Conservation (phyloP, 1,284 basidiomycete species). For the Coniophora puteana region DNA sequence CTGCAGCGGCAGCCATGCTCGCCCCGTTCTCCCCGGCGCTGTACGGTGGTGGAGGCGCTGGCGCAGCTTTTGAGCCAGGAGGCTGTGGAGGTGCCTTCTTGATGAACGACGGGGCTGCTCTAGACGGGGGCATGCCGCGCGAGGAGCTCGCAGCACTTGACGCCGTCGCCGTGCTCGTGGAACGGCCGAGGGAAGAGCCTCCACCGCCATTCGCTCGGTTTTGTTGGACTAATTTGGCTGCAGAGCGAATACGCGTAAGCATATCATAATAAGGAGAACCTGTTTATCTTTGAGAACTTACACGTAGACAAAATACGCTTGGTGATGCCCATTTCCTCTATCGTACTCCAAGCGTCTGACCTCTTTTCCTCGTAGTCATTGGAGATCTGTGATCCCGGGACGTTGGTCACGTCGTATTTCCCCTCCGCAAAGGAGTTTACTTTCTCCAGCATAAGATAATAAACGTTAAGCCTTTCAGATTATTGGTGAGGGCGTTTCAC, state of each 20-base stretch:
- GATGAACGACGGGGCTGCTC: slow-evolving; percentile 34
- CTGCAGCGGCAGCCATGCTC: slow-evolving; percentile 34
- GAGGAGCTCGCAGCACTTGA: slow-evolving; percentile 43
- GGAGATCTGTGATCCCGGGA: slow-evolving; percentile 70
- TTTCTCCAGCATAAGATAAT: slow-evolving; percentile 92
- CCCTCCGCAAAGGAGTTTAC: slow-evolving; percentile 84
- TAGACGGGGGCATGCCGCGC: slow-evolving; percentile 31
- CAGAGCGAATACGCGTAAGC: slow-evolving; percentile 7
- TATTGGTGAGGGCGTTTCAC: slow-evolving; percentile 1
- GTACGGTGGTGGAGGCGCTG: slow-evolving; percentile 58
- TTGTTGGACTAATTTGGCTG: slow-evolving; percentile 64
- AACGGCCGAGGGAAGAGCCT: slow-evolving; percentile 34
- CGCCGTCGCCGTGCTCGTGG: slow-evolving; percentile 27
- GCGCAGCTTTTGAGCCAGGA: slow-evolving; percentile 41
- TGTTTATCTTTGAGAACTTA: slow-evolving; percentile 38
- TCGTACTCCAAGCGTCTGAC: slow-evolving; percentile 72
- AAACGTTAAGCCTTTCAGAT: slow-evolving; percentile 77
- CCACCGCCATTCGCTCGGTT: slow-evolving; percentile 37
- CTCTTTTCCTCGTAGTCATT: slow-evolving; percentile 77
- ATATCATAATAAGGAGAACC: not conserved
- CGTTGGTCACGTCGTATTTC: slow-evolving; percentile 71
- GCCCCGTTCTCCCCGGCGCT: slow-evolving; percentile 30
- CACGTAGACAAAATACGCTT: slow-evolving; percentile 84
- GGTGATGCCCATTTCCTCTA: slow-evolving; percentile 76
- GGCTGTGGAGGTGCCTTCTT: slow-evolving; percentile 46